Evolutionary conservation across 768 basidiomycete species (phyloP).

Genomic region (Hypholoma sublateritium): DNA sequence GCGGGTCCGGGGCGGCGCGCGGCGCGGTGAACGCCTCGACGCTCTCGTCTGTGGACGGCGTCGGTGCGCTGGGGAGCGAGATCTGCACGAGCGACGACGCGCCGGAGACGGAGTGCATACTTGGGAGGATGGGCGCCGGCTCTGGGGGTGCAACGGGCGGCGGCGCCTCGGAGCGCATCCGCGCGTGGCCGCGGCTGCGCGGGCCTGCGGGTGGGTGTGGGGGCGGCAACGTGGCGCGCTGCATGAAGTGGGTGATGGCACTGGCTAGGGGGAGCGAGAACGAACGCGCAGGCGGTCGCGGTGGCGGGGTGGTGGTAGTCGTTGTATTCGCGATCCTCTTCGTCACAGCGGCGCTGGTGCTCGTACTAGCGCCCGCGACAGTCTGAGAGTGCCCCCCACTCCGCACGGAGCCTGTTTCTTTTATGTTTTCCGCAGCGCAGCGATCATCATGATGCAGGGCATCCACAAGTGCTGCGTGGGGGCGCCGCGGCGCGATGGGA

Average conservation of each 20-base stretch:
- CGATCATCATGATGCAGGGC: too few relatives aligned
- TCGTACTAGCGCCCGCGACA: background rate
- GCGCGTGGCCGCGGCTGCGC: background rate
- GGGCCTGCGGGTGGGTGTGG: background rate
- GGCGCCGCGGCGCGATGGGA: too few relatives aligned
- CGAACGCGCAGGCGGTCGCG: background rate
- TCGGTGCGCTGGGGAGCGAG: slow-evolving; percentile 12
- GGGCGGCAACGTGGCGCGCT: background rate
- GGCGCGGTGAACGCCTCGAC: slow-evolving; percentile 21
- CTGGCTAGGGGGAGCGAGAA: background rate
- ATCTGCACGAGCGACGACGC: slow-evolving; percentile 17
- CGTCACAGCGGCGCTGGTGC: background rate
- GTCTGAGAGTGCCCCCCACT: too few relatives aligned
- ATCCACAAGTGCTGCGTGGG: too few relatives aligned
- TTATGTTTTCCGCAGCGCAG: too few relatives aligned
- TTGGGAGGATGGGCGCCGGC: slow-evolving; percentile 4
- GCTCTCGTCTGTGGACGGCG: slow-evolving; percentile 11
- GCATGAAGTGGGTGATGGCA: background rate
- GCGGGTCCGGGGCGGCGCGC: slow-evolving; percentile 25
- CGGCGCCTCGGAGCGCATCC: slow-evolving; percentile 2
- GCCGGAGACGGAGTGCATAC: slow-evolving; percentile 15
- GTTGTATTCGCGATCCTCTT: background rate
- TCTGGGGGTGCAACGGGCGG: background rate
- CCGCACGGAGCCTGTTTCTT: too few relatives aligned
- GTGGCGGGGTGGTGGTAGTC: background rate